These are phyloP conservation scores for Globisporangium paroecandrum DNA, from an alignment of 352 stramenopile species.

Conservation along the genomic window DNA sequence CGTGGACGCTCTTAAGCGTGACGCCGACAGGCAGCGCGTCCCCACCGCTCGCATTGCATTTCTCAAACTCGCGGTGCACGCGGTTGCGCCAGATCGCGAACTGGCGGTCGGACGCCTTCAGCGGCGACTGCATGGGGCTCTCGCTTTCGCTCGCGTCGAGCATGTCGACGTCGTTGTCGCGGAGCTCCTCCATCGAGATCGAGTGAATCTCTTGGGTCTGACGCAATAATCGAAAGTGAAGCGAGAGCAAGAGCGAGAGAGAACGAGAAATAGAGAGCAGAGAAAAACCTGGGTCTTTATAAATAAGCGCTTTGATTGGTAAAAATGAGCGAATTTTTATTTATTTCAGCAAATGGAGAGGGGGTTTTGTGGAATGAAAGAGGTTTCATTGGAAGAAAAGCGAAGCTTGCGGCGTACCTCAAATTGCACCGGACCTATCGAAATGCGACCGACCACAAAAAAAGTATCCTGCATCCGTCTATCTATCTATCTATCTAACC, in stretches of 20 bases:
- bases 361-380: too few species aligned
- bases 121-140: background rate
- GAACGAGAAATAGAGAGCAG: background rate
- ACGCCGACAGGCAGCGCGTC: constrained; percentile 35
- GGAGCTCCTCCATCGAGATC: background rate
- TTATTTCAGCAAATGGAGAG: background rate
- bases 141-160: constrained; percentile 11
- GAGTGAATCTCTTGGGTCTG: background rate
- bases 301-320: background rate
- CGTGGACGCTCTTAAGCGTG: constrained; percentile 36
- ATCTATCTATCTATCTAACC: background rate
- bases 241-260: background rate
- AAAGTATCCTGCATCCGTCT: background rate
- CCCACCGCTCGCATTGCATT: constrained; percentile 30
- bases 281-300: background rate
- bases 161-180: constrained; percentile 19
- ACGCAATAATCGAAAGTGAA: background rate
- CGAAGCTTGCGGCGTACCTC: background rate
- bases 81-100: constrained; percentile 71
- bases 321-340: background rate
- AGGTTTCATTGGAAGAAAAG: background rate
- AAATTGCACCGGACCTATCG: background rate
- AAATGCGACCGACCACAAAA: background rate
- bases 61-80: constrained; percentile 71
- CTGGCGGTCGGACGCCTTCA: constrained; percentile 35